Conservation (phyloP, 306 rosid genomes). For the Fagus sylvatica region DNA sequence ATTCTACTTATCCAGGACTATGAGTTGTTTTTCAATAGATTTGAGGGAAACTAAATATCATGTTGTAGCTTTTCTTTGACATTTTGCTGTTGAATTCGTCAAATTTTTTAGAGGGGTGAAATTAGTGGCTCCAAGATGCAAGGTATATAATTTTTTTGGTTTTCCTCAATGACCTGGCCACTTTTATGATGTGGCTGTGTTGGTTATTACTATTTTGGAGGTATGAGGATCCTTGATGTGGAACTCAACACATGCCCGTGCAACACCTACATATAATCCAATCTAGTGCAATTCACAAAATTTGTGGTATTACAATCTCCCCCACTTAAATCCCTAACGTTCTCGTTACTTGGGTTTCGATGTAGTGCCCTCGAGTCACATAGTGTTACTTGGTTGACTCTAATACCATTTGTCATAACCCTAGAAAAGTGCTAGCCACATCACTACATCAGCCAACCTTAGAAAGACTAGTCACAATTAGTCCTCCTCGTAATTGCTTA, state of each 20-base stretch:
- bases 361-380: too few relatives aligned
- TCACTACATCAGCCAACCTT: too few relatives aligned
- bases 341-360: too few relatives aligned
- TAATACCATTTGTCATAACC: too few relatives aligned
- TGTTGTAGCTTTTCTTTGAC: not conserved
- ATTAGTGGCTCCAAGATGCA: not conserved
- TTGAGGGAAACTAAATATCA: not conserved
- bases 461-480: too few relatives aligned
- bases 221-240: not conserved
- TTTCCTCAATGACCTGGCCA: not conserved
- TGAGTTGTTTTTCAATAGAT: not conserved
- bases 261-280: too few relatives aligned
- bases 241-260: too few relatives aligned
- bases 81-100: not conserved
- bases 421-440: too few relatives aligned
- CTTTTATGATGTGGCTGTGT: not conserved
- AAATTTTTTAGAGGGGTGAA: not conserved
- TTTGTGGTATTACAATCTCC: too few relatives aligned
- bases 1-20: not conserved
- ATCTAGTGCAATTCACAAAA: not conserved
- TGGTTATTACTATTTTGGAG: not conserved
- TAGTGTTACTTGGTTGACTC: too few relatives aligned
- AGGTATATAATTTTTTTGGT: not conserved
- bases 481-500: too few relatives aligned
- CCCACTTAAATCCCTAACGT: too few relatives aligned